Evolutionary conservation across 1,139 yeast species (phyloP), one percentile per base, ranked within the genome.

Genomic region (Saccharomycopsis hybrid): DNA sequence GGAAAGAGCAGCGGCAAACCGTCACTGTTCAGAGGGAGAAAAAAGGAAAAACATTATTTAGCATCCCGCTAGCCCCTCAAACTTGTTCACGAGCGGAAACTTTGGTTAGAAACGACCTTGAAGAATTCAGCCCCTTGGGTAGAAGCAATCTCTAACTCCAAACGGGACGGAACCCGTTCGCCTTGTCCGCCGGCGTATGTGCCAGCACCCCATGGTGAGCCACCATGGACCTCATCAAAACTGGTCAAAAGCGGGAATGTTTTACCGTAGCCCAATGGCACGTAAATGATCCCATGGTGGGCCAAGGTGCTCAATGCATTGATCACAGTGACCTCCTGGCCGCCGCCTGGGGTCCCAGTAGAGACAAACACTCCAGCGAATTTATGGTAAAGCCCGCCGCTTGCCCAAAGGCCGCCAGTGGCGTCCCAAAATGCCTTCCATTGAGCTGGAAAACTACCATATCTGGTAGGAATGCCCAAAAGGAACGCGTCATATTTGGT

Each of bases 151-250:
- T 77, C 73, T 63, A 73, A 67, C 69, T 84, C 90, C 52, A 79
- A 69, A 42, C 70, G 76, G 50, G 76, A 61, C 40, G 86, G 82
- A 57, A 68, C 67, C 68, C 89, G 78, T 27, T 84, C 75, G 55
- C 89, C 89, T 61, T 80, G 87, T 42, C 73, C 70, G 56, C 78
- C 84, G 40, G 88, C 85, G 58, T 73, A 69, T 42, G 82, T 69
- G 58, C 85, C 85, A 44, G 86, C 80, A 66, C 88, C 88, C 84
- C 86, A 83, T 48, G 90, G 77, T 43, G 86, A 78, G 54, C 80
- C 81, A 60, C 89, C 90, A 62, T 81, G 88, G 48, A 78, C 73
- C 67, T 80, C 85, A 36, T 71, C 73, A 49, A 82, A 62, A 63
- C 71, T 72, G 48, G 82, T 66, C 56, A 78, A 65, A 58, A 72